Conservation (phyloP, 306 rosid genomes). For the Prinsepia uniflora region DNA sequence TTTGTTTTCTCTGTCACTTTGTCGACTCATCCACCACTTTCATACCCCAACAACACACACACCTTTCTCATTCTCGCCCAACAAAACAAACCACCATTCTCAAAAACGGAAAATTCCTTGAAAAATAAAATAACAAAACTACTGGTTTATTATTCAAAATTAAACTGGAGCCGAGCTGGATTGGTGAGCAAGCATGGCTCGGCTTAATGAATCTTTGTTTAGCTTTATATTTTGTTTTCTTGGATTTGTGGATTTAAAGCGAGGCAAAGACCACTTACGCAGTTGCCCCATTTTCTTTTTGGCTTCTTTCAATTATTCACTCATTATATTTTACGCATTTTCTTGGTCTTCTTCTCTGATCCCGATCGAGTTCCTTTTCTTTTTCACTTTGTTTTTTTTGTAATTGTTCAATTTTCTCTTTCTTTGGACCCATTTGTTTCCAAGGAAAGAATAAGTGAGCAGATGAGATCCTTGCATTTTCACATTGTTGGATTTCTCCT, state of each 20-base stretch:
- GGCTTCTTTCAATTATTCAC: conserved; percentile 44
- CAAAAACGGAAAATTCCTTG: conserved; percentile 26
- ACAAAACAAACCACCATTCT: not conserved
- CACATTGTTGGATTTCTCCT: not conserved
- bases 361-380: conserved; percentile 58
- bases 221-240: no score
- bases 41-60: conserved; percentile 26
- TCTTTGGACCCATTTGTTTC: conserved; percentile 52
- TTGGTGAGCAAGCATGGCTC: no score
- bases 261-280: conserved; percentile 21
- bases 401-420: conserved; percentile 32
- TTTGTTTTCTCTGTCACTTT: conserved; percentile 31
- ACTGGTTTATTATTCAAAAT: no score
- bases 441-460: conserved; percentile 1
- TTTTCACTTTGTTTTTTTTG: conserved; percentile 24
- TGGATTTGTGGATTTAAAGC: not conserved
- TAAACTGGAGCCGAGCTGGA: no score
- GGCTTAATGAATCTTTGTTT: no score
- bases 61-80: not conserved
- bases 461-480: not conserved
- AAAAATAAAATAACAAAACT: no score
- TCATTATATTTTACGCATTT: conserved; percentile 30
- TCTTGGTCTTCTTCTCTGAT: conserved; percentile 70
- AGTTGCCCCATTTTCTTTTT: conserved; percentile 35
- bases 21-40: conserved; percentile 31